Conservation (phyloP, 345 rosid genomes). For the Barbarea vulgaris region DNA sequence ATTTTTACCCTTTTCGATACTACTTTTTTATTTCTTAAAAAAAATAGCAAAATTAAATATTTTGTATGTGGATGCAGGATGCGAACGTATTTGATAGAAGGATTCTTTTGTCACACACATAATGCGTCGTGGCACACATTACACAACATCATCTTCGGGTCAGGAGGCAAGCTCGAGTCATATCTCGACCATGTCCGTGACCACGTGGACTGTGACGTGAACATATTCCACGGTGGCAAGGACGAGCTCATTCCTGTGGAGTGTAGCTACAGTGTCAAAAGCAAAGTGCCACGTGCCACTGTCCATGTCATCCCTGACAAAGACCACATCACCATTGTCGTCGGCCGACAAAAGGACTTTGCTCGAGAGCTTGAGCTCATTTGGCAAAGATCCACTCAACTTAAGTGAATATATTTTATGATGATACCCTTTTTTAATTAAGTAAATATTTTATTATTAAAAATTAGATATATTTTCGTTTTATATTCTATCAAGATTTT, state of each 20-base stretch:
- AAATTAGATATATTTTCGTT: conserved; percentile 4
- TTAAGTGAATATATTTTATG: conserved; percentile 20
- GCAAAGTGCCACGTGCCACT: conserved; percentile 65
- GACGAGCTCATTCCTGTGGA: conserved; percentile 87
- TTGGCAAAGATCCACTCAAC: conserved; percentile 50
- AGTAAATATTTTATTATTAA: conserved; percentile 3
- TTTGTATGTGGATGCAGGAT: conserved; percentile 47
- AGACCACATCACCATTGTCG: conserved; percentile 93
- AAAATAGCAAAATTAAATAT: not conserved
- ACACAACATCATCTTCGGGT: conserved; percentile 91
- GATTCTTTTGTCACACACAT: conserved; percentile 91
- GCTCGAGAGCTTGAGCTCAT: conserved; percentile 77
- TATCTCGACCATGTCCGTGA: conserved; percentile 74
- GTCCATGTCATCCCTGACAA: conserved; percentile 50
- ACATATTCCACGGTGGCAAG: conserved; percentile 69
- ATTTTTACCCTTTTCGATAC: not conserved
- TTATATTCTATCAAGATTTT: not conserved
- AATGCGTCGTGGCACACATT: conserved; percentile 94
- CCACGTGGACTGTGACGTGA: conserved; percentile 61
- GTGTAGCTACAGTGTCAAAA: conserved; percentile 72
- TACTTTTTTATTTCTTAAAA: not conserved
- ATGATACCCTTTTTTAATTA: not conserved
- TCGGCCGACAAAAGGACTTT: conserved; percentile 71
- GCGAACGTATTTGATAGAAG: conserved; percentile 80
- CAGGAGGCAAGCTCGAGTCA: conserved; percentile 72